A percentile compares a stretch with the other conserved stretches of the same genome.
Evolutionary conservation across 345 rosid species (phyloP).

Genomic region (Trapa bicornis): DNA sequence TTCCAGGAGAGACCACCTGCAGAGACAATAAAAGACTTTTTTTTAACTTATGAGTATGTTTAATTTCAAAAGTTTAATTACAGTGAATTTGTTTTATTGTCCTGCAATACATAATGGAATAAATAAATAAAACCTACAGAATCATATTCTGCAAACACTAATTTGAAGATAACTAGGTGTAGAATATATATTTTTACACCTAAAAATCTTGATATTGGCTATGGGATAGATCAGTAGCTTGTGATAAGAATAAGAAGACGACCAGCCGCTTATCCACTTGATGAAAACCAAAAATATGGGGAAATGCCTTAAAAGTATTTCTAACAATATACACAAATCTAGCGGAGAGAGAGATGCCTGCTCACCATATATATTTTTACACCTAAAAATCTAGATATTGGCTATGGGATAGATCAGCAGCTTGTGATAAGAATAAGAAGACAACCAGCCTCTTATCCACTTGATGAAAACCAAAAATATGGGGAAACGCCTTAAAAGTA

Average conservation of each 20-base stretch:
- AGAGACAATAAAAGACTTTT: neutral
- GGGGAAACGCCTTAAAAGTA: neutral
- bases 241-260: neutral
- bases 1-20: slow-evolving; percentile 98
- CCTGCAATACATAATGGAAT: neutral
- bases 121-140: neutral
- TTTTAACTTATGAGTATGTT: slow-evolving; percentile 2
- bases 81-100: neutral
- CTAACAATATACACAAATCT: too few species aligned
- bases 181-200: neutral
- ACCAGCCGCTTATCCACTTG: neutral
- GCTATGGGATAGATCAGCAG: too few species aligned
- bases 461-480: neutral
- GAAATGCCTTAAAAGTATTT: too few species aligned
- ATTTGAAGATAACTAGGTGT: neutral
- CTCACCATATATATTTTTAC: too few species aligned
- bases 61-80: neutral
- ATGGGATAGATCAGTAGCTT: neutral
- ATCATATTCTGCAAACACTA: neutral
- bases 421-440: too few species aligned
- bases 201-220: neutral
- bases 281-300: too few species aligned
- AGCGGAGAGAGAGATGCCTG: too few species aligned
- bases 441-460: neutral
- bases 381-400: too few species aligned